These are phyloP conservation scores for Chaetoscypha palmicola DNA, from an alignment of 2,329 filamentous ascomycete species.

Conservation along the genomic window DNA sequence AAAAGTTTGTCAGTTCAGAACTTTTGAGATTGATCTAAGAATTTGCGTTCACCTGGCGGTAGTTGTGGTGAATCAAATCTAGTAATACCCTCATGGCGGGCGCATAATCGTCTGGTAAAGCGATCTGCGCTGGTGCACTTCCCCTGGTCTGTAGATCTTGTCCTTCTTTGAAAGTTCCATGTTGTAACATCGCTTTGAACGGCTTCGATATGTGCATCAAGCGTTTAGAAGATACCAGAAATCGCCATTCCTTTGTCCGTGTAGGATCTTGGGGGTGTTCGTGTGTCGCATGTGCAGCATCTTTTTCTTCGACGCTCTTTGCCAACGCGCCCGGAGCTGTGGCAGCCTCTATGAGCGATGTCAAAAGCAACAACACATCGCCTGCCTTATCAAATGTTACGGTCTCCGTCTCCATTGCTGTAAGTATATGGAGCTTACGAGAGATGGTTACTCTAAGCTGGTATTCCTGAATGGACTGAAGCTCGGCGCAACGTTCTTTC, in stretches of 20 bases:
- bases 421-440: too few species aligned
- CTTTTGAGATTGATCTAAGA: too few species aligned
- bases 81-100: constrained; percentile 29
- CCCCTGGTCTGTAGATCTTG: constrained; percentile 26
- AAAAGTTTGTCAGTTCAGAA: too few species aligned
- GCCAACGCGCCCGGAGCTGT: background rate
- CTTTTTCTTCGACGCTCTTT: background rate
- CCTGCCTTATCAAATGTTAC: constrained; percentile 1
- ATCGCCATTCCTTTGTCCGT: constrained; percentile 4
- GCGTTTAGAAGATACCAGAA: constrained; percentile 16
- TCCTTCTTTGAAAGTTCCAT: constrained; percentile 19
- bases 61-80: constrained; percentile 28
- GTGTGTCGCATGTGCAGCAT: too few species aligned
- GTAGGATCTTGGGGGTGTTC: background rate
- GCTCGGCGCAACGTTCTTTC: too few species aligned
- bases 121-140: constrained; percentile 26
- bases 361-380: constrained; percentile 2
- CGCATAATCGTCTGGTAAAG: constrained; percentile 28
- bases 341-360: background rate
- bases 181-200: constrained; percentile 23
- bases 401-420: constrained; percentile 4
- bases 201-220: constrained; percentile 23
- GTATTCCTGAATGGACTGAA: too few species aligned
- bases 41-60: too few species aligned
- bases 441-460: too few species aligned